phyloP scores from a whole-genome alignment of 1,284 basidiomycete genomes.

The Coriolopsis trogii region DNA sequence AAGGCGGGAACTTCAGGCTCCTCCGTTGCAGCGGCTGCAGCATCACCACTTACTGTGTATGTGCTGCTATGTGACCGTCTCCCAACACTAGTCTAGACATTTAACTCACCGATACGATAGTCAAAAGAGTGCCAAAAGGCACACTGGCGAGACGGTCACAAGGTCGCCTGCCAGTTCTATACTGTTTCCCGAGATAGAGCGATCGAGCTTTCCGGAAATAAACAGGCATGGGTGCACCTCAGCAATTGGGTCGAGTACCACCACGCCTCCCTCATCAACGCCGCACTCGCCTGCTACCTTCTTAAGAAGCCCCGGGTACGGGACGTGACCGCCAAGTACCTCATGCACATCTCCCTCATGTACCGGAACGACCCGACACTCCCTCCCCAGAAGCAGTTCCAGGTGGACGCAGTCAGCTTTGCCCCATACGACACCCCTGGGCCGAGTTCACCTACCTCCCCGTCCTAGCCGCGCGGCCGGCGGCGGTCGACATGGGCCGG shows the following conservation, averaged over 20 bases:
- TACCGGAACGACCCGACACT: conserved; percentile 3
- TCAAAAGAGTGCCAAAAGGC: conserved; percentile 6
- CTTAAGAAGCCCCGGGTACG: background rate
- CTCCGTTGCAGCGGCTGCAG: background rate
- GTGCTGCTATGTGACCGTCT: too few relatives aligned
- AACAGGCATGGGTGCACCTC: background rate
- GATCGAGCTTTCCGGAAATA: background rate
- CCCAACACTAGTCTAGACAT: background rate
- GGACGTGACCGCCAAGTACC: background rate
- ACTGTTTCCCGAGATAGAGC: background rate
- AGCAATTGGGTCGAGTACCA: conserved; percentile 2
- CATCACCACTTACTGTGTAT: background rate
- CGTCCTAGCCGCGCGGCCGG: background rate
- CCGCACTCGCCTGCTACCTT: conserved; percentile 1
- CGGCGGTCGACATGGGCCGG: conserved; percentile 1
- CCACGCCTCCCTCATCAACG: conserved; percentile 1
- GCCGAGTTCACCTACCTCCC: background rate
- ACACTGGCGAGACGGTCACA: conserved; percentile 1
- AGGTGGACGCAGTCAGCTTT: background rate
- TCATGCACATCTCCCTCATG: background rate
- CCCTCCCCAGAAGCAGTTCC: background rate
- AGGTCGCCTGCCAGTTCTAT: background rate
- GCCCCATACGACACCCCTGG: background rate
- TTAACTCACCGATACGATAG: background rate
- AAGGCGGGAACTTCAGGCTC: conserved; percentile 1